phyloP scores from a whole-genome alignment of 768 basidiomycete genomes.

The Boletellus ananas region DNA sequence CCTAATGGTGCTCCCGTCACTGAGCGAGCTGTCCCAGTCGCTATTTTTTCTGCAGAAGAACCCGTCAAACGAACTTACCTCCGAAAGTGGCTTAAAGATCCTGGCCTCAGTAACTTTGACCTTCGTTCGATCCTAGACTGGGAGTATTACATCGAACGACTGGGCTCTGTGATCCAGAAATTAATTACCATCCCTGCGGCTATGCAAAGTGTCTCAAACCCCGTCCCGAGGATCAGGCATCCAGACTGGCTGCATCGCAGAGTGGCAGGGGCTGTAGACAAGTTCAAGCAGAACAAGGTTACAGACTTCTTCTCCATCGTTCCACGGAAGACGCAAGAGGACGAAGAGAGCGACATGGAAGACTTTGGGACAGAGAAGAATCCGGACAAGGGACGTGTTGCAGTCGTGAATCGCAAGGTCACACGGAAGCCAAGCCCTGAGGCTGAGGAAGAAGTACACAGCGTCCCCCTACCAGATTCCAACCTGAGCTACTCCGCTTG shows the following conservation, averaged over 20 bases:
- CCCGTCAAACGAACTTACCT: slow-evolving; percentile 85
- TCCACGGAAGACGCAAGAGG: slow-evolving; percentile 11
- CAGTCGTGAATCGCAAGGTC: slow-evolving; percentile 50
- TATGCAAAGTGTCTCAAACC: slow-evolving; percentile 95
- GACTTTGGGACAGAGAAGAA: slow-evolving; percentile 39
- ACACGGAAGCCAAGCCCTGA: slow-evolving; percentile 44
- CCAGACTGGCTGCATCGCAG: slow-evolving; percentile 96
- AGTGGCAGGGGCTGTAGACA: slow-evolving; percentile 86
- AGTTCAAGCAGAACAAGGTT: slow-evolving; percentile 97
- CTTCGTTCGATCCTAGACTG: slow-evolving; percentile 94
- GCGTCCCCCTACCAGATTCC: slow-evolving; percentile 57
- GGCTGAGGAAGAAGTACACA: slow-evolving; percentile 25
- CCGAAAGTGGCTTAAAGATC: slow-evolving; percentile 96
- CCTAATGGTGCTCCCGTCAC: slow-evolving; percentile 94
- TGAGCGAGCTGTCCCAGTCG: slow-evolving; percentile 93
- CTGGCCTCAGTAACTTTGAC: slow-evolving; percentile 80
- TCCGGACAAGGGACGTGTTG: slow-evolving; percentile 39
- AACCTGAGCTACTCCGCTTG: slow-evolving; percentile 66
- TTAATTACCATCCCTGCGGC: slow-evolving; percentile 99
- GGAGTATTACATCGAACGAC: slow-evolving; percentile 96
- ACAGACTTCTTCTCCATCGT: slow-evolving; percentile 78
- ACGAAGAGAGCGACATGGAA: slow-evolving; percentile 53
- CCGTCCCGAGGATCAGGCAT: slow-evolving; percentile 92
- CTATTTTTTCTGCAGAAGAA: slow-evolving; percentile 96
- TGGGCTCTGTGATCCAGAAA: slow-evolving; percentile 98